These are phyloP conservation scores for Fraxinus dipetala DNA, from an alignment of 305 asterid species.

Conservation along the genomic window DNA sequence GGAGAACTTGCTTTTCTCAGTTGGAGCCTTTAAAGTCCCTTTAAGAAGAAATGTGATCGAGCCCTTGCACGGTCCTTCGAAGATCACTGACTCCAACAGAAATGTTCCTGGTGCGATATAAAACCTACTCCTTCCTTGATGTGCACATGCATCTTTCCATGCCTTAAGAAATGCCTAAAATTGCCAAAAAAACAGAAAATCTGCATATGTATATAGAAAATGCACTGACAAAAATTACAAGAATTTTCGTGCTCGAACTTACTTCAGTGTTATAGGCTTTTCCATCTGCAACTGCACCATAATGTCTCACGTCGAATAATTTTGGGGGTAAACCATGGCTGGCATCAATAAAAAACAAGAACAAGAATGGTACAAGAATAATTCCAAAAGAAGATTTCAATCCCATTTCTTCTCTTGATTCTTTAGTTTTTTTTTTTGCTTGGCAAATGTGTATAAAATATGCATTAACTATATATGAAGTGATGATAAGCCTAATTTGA, in stretches of 20 bases:
- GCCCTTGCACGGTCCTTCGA: conserved; percentile 50
- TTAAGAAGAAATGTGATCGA: conserved; percentile 26
- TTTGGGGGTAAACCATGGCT: conserved; percentile 12
- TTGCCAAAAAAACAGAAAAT: not conserved
- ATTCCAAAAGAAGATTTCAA: conserved; percentile 16
- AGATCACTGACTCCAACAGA: conserved; percentile 33
- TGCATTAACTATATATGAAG: not conserved
- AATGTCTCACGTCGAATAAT: conserved; percentile 32
- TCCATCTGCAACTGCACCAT: conserved; percentile 59
- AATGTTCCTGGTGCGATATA: conserved; percentile 43
- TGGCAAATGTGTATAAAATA: conserved; percentile 1
- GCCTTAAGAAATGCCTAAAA: conserved; percentile 54
- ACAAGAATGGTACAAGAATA: conserved; percentile 8
- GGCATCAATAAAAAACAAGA: conserved; percentile 16
- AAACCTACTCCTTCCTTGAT: conserved; percentile 40
- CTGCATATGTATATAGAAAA: not conserved
- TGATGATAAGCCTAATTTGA: not conserved
- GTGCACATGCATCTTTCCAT: conserved; percentile 55
- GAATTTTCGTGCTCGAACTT: not conserved
- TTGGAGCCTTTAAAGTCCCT: conserved; percentile 51
- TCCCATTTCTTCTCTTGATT: conserved; percentile 25
- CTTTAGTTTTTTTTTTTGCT: not conserved
- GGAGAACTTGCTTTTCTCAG: conserved; percentile 23
- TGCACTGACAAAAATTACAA: not conserved
- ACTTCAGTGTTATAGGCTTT: conserved; percentile 44